Evolutionary conservation across 441 rosid genomes (phyloP).

Genomic region (Populus tomentosa): DNA sequence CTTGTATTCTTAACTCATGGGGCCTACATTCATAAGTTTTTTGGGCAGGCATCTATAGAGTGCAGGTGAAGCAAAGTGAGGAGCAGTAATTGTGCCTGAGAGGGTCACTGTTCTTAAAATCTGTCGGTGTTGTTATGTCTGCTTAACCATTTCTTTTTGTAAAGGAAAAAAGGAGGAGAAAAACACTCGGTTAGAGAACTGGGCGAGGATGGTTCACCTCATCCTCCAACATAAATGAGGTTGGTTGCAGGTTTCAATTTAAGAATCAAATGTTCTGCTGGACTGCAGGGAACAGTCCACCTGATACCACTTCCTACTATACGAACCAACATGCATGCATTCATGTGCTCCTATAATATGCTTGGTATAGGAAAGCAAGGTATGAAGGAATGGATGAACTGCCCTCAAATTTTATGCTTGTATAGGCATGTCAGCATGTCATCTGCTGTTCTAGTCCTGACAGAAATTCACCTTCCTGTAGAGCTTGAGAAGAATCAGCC

Average conservation of each 20-base stretch:
- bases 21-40: conserved; percentile 6
- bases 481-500: not conserved
- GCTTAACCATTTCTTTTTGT: too few species aligned
- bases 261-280: conserved; percentile 20
- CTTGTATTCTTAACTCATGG: conserved; percentile 1
- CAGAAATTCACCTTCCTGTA: not conserved
- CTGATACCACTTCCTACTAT: not conserved
- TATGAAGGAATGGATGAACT: not conserved
- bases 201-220: not conserved
- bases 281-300: not conserved
- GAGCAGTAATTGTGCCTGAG: not conserved
- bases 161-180: too few species aligned
- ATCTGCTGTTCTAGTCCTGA: not conserved
- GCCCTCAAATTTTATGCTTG: not conserved
- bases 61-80: conserved; percentile 48
- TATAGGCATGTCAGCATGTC: not conserved
- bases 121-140: conserved; percentile 4
- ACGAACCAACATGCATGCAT: not conserved
- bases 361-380: not conserved
- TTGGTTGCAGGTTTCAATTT: conserved; percentile 13
- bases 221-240: conserved; percentile 22
- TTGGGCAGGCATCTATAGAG: conserved; percentile 41
- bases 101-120: not conserved
- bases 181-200: not conserved
- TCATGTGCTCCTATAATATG: not conserved